Evolutionary conservation across 176 grass and related monocot genomes (phyloP), one percentile per base, ranked within the genome.

Genomic region (Zoysia pacifica): DNA sequence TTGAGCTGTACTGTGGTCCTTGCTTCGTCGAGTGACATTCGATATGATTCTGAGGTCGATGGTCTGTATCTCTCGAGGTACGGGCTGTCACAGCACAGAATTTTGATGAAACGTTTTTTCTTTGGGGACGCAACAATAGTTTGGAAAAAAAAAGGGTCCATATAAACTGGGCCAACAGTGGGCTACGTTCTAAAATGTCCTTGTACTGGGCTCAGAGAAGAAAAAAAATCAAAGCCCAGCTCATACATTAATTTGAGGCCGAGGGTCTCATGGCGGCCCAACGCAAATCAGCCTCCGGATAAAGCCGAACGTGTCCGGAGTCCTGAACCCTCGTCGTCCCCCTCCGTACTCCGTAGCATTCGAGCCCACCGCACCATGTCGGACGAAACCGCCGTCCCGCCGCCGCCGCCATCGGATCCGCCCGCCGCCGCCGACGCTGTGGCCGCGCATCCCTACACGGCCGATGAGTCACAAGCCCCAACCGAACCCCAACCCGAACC

Each of bases 331-430:
- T 28, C 28, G 28, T 28, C 28, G 28, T 28, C 19, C 9, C 81
- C 14, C 43, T 8, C 3, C 38, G 59, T 28, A 47, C 60, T 35
- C 48, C 9, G 13, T 72, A 6, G 72, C 38, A 53, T 35, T 65
- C 48, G 40, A 36, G 54, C 61, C 55, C 56, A 35, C 56, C n/a
- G 38, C 69, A 69, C 86, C 81, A 80, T 84, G 87, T 79, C 76
- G 49, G 77, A 85, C 59, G 56, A 84, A 60, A 72, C 86, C 84
- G 74, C 81, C 85, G 90, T 76, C 84, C 81, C 86, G 67, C 86
- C 86, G 90, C 86, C 70, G 85, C 20, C 69, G 50, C 79, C 36
- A 54, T 11, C 62, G 62, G 48, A 59, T 64, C 82, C 42, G 48
- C 82, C 46, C 15, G 38, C 69, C 69, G 47, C 71, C 49, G 77